Conservation (phyloP, 139 green algal genomes). For the Pleodorina starrii region DNA sequence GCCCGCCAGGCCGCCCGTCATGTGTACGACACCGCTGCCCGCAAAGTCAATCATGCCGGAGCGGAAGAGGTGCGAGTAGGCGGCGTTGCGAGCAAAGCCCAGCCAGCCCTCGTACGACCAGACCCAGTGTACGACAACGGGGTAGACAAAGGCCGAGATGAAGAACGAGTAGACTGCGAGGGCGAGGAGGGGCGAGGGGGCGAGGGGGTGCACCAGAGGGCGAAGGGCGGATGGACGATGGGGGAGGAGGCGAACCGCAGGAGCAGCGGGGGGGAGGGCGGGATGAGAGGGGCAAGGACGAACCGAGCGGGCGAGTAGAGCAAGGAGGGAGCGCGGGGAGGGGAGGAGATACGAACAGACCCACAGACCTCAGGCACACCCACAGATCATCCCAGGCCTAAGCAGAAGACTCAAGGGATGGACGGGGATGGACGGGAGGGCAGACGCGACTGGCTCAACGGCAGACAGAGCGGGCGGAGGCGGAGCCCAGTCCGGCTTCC, state of each 20-base stretch:
- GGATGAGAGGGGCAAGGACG: not conserved
- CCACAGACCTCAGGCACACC: too few species aligned
- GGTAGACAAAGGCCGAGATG: slow-evolving; percentile 83
- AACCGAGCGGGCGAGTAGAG: too few species aligned
- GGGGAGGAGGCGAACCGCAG: too few species aligned
- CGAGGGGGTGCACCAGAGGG: not conserved
- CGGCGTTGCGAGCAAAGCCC: slow-evolving; percentile 58
- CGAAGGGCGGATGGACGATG: too few species aligned
- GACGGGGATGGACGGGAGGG: too few species aligned
- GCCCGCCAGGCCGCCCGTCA: slow-evolving; percentile 78
- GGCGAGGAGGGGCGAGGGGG: not conserved
- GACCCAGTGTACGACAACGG: slow-evolving; percentile 80
- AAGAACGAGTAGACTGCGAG: slow-evolving; percentile 66
- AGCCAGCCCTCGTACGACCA: slow-evolving; percentile 77
- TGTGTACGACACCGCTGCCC: slow-evolving; percentile 81
- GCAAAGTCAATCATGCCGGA: slow-evolving; percentile 88
- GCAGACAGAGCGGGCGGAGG: too few species aligned
- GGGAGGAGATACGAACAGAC: not conserved
- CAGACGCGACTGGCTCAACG: too few species aligned
- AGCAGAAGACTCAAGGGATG: too few species aligned
- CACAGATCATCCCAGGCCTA: too few species aligned
- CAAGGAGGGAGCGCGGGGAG: not conserved
- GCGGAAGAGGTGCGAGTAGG: slow-evolving; percentile 57
- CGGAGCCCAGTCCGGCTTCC: too few species aligned
- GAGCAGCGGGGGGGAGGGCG: not conserved